Evolutionary conservation across 495 filamentous ascomycete genomes (phyloP).

Genomic region (Daldinia loculata): DNA sequence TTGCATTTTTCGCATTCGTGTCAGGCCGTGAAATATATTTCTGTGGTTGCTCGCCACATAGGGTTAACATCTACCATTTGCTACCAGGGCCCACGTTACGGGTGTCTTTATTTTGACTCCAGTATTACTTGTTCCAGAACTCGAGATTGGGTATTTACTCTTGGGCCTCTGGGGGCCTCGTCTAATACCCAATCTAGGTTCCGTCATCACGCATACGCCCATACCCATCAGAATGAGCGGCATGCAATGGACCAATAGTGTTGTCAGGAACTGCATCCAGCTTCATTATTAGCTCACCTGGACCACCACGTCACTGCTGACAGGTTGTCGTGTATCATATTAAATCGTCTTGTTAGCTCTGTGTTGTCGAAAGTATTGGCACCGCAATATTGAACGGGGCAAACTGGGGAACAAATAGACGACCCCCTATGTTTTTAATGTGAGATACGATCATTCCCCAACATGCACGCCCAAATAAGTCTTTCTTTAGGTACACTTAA

Average conservation of each 20-base stretch:
- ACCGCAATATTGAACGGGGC: constrained; percentile 6
- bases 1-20: constrained; percentile 6
- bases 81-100: constrained; percentile 1
- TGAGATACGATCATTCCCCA: constrained; percentile 12
- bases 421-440: not conserved
- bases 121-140: constrained; percentile 10
- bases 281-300: constrained; percentile 8
- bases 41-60: constrained; percentile 6
- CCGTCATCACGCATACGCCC: constrained; percentile 21
- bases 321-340: constrained; percentile 23
- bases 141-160: constrained; percentile 7
- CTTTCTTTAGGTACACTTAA: not conserved
- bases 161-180: not conserved
- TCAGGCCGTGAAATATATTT: constrained; percentile 12
- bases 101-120: constrained; percentile 3
- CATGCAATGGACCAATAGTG: constrained; percentile 11
- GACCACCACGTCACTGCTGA: constrained; percentile 20
- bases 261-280: constrained; percentile 1
- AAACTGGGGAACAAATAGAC: constrained; percentile 9
- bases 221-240: constrained; percentile 7
- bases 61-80: not conserved
- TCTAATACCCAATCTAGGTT: constrained; percentile 6
- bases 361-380: constrained; percentile 15
- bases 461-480: constrained; percentile 2
- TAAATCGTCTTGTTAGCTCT: constrained; percentile 7